Evolutionary conservation across 73 alveolate genomes (phyloP).

Genomic region (Tetrahymena malaccensis): DNA sequence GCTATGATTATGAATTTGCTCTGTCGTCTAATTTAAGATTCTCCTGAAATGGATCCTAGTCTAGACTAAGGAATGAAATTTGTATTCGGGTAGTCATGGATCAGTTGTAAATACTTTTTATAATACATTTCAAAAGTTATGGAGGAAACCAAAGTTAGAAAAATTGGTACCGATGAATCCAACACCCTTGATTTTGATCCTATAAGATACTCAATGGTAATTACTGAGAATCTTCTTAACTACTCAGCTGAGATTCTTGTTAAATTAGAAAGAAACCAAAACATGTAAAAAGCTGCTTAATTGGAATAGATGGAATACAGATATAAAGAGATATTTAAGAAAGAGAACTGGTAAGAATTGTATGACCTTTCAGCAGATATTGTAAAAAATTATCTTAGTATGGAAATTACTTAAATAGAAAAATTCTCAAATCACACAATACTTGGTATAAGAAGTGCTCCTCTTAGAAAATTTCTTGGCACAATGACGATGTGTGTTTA

Average conservation of each 20-base stretch:
- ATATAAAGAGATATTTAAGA: neutral
- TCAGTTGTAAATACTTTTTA: neutral
- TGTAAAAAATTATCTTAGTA: neutral
- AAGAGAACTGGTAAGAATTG: neutral
- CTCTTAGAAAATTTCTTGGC: neutral
- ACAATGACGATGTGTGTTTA: neutral
- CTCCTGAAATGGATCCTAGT: neutral
- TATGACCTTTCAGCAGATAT: neutral
- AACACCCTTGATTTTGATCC: neutral
- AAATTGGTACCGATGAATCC: neutral
- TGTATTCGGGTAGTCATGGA: neutral
- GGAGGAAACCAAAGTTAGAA: neutral
- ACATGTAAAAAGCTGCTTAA: neutral
- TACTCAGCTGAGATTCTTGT: neutral
- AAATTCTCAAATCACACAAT: neutral
- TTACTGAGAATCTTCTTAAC: neutral
- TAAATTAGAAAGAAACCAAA: neutral
- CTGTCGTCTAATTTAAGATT: neutral
- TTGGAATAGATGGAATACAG: neutral
- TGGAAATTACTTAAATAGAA: neutral
- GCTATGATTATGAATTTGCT: neutral
- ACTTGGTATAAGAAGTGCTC: neutral
- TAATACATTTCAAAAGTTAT: neutral
- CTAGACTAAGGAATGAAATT: neutral
- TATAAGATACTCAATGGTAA: neutral